Base-by-base conservation (phyloP, 164 flowering plant genomes). In the Umbellularia californica region DNA sequence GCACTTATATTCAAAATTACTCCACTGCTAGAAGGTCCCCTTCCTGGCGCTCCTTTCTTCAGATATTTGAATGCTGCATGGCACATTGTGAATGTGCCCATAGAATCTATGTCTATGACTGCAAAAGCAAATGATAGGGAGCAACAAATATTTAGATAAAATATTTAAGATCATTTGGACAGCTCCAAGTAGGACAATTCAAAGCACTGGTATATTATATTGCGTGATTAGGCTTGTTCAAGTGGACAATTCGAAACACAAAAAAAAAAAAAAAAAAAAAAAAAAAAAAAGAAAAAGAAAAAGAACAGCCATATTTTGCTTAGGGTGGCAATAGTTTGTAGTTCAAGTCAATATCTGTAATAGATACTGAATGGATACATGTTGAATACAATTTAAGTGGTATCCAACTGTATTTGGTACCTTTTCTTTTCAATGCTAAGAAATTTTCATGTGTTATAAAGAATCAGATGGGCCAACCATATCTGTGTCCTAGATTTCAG, bases 1-100 rank as follows among this genome's bases (percentile, higher is more conserved):
- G 99, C 99, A 82, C 95, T 95, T 64, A 93, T 90, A 73, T 90
- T 95, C 75, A 95, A 70, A 75, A 95, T 95, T 50, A 81, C 12
- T 75, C 98, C 98, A 35, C 97, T 98, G 77, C 77, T 68, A 22
- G 88, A 78, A 50, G 70, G 77, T 70, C 72, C 75, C 76, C 87
- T 89, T 28, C 99, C 99, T 0, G 78, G 88, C 23, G 85, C 98
- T 58, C 93, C 98, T 79, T 90, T 90, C 82, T 92, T 92, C 33
- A 95, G 89, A 81, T 92, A 93, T 68, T 88, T 81, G 1, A 93
- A 86, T 27, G 96, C 94, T 83, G 83, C 94, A 72, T 86, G 93
- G 83, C 97, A 95, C 99, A 93, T 95, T 65, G 92, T 92, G 74
- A 93, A 95, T 64, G 99, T 93, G 51, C 99, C 98, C 69, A 95